These are phyloP conservation scores for Boletus semigastroideus DNA, from an alignment of 1,284 basidiomycete species.

Conservation along the genomic window DNA sequence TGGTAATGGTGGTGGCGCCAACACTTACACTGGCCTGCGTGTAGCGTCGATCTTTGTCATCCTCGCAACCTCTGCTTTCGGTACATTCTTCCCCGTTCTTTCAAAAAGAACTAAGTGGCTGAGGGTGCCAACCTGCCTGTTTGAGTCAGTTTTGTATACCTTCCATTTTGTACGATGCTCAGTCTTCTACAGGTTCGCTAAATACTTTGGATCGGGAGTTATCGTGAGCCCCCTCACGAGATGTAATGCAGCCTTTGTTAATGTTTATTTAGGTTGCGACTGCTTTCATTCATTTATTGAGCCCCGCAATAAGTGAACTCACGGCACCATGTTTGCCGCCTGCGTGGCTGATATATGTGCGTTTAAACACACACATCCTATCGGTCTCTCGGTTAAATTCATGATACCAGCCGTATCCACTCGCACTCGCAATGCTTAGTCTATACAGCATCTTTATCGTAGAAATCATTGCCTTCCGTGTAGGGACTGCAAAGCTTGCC, in stretches of 20 bases:
- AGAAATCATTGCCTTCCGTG: constrained; percentile 83
- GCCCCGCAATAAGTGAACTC: constrained; percentile 74
- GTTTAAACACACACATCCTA: constrained; percentile 26
- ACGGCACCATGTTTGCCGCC: constrained; percentile 69
- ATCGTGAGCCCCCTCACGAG: constrained; percentile 54
- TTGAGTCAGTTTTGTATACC: constrained; percentile 59
- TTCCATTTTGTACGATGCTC: background rate
- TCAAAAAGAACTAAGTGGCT: constrained; percentile 60
- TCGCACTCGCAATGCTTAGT: constrained; percentile 77
- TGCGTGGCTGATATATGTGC: constrained; percentile 74
- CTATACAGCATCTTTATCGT: constrained; percentile 84
- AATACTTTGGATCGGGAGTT: constrained; percentile 94
- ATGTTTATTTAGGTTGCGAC: constrained; percentile 72
- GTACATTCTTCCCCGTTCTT: constrained; percentile 83
- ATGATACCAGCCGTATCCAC: constrained; percentile 64
- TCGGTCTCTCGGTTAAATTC: constrained; percentile 4
- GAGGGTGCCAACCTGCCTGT: constrained; percentile 62
- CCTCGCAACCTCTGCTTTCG: constrained; percentile 62
- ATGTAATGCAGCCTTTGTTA: constrained; percentile 8
- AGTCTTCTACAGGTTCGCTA: constrained; percentile 67
- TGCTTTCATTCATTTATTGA: constrained; percentile 84
- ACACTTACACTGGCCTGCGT: constrained; percentile 50
- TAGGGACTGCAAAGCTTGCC: constrained; percentile 66
- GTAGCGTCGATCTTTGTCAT: constrained; percentile 91
- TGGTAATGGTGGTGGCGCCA: constrained; percentile 37